Evolutionary conservation across 2,329 filamentous ascomycete species (phyloP).

Genomic region (Canariomyces notabilis): DNA sequence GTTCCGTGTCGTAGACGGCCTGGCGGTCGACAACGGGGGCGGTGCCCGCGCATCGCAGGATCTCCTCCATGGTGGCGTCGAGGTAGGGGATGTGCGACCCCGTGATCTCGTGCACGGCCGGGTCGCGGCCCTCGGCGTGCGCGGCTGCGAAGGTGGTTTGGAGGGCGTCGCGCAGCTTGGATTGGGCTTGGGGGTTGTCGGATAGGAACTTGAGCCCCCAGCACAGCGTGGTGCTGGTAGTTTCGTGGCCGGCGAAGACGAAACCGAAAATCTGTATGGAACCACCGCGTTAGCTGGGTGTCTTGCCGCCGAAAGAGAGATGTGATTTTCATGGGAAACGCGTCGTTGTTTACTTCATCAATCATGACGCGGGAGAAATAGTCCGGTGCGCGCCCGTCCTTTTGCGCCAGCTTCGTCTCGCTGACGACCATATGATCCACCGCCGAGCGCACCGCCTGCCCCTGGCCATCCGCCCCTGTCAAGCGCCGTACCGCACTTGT

Average conservation of each 20-base stretch:
- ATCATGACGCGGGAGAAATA: conserved; percentile 24
- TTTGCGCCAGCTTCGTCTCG: conserved; percentile 28
- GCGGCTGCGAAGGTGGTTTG: conserved; percentile 25
- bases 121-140: conserved; percentile 22
- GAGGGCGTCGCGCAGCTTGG: conserved; percentile 22
- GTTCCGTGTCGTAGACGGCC: conserved; percentile 30
- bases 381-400: conserved; percentile 25
- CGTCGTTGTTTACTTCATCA: too few relatives aligned
- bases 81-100: conserved; percentile 30
- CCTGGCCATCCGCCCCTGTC: conserved; percentile 11
- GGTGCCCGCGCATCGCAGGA: conserved; percentile 30
- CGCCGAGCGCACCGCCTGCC: conserved; percentile 27
- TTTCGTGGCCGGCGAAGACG: conserved; percentile 32
- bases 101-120: conserved; percentile 30
- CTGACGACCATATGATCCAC: conserved; percentile 31
- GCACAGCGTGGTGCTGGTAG: conserved; percentile 26
- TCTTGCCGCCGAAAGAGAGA: too few relatives aligned
- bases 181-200: conserved; percentile 23
- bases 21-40: conserved; percentile 29
- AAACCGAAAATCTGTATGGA: conserved; percentile 32
- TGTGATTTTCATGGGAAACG: too few relatives aligned
- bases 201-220: conserved; percentile 27
- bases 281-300: too few relatives aligned
- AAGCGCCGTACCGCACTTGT: conserved; percentile 23
- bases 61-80: conserved; percentile 36